Base-by-base conservation (phyloP, 495 filamentous ascomycete species). In the Hypoxylon fragiforme region DNA sequence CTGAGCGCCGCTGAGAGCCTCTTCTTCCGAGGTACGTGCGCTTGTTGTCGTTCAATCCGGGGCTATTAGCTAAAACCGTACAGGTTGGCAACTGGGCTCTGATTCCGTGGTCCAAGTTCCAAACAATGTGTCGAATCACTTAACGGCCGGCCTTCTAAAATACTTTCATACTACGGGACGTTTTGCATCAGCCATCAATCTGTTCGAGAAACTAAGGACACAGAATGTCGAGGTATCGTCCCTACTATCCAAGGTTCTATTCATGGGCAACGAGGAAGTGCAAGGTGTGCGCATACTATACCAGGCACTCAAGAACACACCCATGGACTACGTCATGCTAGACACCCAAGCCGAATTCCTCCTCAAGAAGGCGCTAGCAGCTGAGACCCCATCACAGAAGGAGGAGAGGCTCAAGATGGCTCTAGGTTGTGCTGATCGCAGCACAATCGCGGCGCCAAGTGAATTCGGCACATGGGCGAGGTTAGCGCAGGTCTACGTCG, bases 381-480 rank as follows among this genome's bases (percentile, higher is more conserved):
- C 80, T 6, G 65, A 73, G 7, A 70, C 62, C 1, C 68, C 76
- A 0, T 73, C 78, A 22, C 70, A 76, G 41, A 81, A 75, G 60
- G 76, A 80, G 34, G 78, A 81, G 36, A 57, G 87, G 82, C 65
- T 86, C 73, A 39, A 84, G 45, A 86, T 97, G 78, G 92, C 94
- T 1, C 77, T 97, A 18, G 90, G 92, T 50, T 96, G 92, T 62
- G 95, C 94, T 6, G 92, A 97, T 68, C 85, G 92, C 22, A 90
- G 90, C 41, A 95, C 96, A 8, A 90, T 95, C 47, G 90, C 91
- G 6, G 94, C 94, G 1, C 94, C 94, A 0, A 96, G 91, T 65
- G 94, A 98, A 65, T 97, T 97, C 66, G 90, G 89, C 11, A 97
- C 94, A 1, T 98, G 94, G 94, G 95, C 94, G 42, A 79, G 91